Evolutionary conservation across 208 protist species (phyloP).

Genomic region (Leishmania arabica): DNA sequence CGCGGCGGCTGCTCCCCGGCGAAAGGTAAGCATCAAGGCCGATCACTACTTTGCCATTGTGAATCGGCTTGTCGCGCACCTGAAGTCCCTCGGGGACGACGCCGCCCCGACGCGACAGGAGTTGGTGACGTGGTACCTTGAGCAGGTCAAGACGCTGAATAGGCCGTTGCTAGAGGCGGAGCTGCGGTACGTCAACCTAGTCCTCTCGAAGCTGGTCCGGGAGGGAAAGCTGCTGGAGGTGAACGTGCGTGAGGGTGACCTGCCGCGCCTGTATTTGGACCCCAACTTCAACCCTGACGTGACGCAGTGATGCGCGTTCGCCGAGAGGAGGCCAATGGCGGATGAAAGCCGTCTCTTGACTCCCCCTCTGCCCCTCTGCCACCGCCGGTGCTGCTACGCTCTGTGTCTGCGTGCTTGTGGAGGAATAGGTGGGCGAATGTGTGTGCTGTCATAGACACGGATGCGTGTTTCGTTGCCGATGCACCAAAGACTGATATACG

Average conservation of each 20-base stretch:
- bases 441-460: neutral
- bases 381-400: neutral
- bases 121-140: constrained; percentile 87
- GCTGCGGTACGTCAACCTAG: constrained; percentile 77
- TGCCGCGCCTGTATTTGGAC: constrained; percentile 74
- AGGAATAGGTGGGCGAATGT: neutral
- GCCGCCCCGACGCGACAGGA: constrained; percentile 74
- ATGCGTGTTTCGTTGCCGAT: neutral
- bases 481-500: neutral
- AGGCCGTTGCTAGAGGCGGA: constrained; percentile 80
- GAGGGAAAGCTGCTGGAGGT: constrained; percentile 90
- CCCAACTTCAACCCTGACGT: constrained; percentile 88
- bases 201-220: constrained; percentile 74
- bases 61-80: constrained; percentile 66
- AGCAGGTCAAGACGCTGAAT: constrained; percentile 84
- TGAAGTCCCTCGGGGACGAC: constrained; percentile 73
- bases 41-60: constrained; percentile 91
- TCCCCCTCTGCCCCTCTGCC: no score
- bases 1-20: constrained; percentile 17
- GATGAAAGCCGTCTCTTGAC: neutral
- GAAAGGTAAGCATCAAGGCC: constrained; percentile 73
- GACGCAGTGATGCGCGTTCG: constrained; percentile 19
- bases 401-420: neutral
- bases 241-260: constrained; percentile 65
- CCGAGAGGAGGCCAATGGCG: neutral